These are phyloP conservation scores for Amanita rimosa DNA, from an alignment of 768 basidiomycete genomes.

Conservation along the genomic window DNA sequence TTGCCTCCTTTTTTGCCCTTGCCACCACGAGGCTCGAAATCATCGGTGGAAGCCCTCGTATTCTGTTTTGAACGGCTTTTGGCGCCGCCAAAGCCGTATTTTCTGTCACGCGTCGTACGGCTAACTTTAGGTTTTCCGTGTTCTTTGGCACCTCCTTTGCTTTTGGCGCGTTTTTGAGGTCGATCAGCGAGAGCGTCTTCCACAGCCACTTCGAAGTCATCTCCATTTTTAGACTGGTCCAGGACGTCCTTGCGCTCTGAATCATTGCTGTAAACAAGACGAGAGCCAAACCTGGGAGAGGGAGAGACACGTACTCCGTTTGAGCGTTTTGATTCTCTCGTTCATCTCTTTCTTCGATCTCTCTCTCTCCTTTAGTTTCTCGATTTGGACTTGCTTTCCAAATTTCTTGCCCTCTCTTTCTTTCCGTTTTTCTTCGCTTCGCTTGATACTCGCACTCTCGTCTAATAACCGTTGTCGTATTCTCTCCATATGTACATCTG, in stretches of 20 bases:
- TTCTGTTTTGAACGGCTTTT: conserved; percentile 71
- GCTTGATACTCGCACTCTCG: conserved; percentile 81
- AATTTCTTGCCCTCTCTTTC: conserved; percentile 96
- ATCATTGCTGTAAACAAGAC: background rate
- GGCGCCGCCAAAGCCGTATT: conserved; percentile 73
- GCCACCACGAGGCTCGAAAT: conserved; percentile 38
- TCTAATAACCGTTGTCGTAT: conserved; percentile 85
- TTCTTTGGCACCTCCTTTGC: conserved; percentile 25
- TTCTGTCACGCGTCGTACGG: conserved; percentile 58
- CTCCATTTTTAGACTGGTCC: conserved; percentile 46
- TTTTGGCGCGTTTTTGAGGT: conserved; percentile 43
- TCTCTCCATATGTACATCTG: conserved; percentile 95
- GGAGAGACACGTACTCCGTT: conserved; percentile 63
- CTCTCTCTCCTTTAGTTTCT: conserved; percentile 88
- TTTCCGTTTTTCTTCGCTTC: conserved; percentile 81
- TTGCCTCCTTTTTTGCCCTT: conserved; percentile 18
- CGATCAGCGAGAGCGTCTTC: conserved; percentile 80
- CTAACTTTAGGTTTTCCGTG: conserved; percentile 30
- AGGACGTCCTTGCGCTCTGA: conserved; percentile 79
- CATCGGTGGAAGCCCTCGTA: conserved; percentile 69
- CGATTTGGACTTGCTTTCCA: conserved; percentile 94
- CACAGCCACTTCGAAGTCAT: conserved; percentile 80
- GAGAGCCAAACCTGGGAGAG: background rate
- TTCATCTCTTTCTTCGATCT: conserved; percentile 87
- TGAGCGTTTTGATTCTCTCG: conserved; percentile 75